phyloP scores from a whole-genome alignment of 2,329 filamentous ascomycete species.

The Fusarium sp. region DNA sequence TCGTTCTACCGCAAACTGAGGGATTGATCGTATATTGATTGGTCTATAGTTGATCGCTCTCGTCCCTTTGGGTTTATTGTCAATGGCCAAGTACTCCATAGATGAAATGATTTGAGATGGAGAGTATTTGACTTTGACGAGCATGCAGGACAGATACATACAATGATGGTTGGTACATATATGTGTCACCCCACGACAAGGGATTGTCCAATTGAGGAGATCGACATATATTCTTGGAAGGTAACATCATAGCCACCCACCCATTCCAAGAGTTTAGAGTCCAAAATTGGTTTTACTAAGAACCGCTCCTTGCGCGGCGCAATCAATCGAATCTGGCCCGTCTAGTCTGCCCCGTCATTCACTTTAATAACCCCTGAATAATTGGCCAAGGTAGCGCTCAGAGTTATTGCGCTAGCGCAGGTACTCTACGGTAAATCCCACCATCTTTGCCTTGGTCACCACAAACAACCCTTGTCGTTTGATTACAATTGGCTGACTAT shows the following conservation, averaged over 20 bases:
- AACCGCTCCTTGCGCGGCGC: conserved; percentile 27
- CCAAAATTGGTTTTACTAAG: conserved; percentile 14
- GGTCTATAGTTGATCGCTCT: conserved; percentile 12
- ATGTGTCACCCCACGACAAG: conserved; percentile 5
- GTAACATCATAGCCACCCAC: conserved; percentile 25
- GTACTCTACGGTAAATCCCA: conserved; percentile 27
- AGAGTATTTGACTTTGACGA: conserved; percentile 3
- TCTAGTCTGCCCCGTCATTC: too few relatives aligned
- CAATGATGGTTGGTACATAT: neutral
- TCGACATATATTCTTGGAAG: conserved; percentile 13
- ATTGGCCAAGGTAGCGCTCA: conserved; percentile 26
- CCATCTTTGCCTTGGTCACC: conserved; percentile 33
- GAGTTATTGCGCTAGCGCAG: conserved; percentile 36
- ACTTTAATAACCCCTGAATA: conserved; percentile 20
- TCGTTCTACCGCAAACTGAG: conserved; percentile 25
- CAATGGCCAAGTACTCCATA: neutral
- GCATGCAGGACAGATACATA: neutral
- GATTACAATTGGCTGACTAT: conserved; percentile 30
- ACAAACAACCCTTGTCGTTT: conserved; percentile 22
- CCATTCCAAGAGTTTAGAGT: neutral
- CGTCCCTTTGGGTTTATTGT: neutral
- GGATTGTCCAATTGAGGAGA: conserved; percentile 4
- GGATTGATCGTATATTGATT: conserved; percentile 28
- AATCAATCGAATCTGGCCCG: conserved; percentile 18
- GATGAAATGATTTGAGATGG: conserved; percentile 15